phyloP scores from a whole-genome alignment of 352 stramenopile species.

The Phytophthora rubi region DNA sequence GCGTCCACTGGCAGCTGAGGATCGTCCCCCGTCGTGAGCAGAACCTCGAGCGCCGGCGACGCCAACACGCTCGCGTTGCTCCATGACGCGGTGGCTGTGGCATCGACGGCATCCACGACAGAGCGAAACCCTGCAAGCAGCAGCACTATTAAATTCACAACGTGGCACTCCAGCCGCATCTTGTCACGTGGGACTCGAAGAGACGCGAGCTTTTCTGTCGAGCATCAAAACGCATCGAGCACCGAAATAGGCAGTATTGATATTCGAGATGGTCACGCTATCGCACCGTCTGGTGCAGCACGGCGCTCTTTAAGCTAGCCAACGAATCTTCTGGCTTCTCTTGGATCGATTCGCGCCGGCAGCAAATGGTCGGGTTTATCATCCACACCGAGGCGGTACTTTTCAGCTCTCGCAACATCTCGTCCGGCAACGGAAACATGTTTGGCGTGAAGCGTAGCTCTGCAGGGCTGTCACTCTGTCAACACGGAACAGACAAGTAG shows the following conservation, averaged over 20 bases:
- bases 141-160: constrained; percentile 9
- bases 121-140: constrained; percentile 7
- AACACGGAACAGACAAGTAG: background rate
- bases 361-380: constrained; percentile 28
- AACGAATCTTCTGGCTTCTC: constrained; percentile 22
- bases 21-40: constrained; percentile 25
- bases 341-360: constrained; percentile 1
- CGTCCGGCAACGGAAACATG: constrained; percentile 58
- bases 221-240: constrained; percentile 4
- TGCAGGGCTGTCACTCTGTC: constrained; percentile 27
- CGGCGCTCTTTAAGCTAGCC: constrained; percentile 37
- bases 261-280: constrained; percentile 3
- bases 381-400: constrained; percentile 41
- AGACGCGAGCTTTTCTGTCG: constrained; percentile 16
- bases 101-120: constrained; percentile 14
- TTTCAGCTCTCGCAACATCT: constrained; percentile 70
- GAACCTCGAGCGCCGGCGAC: constrained; percentile 24
- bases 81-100: constrained; percentile 22
- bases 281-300: constrained; percentile 20
- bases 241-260: background rate
- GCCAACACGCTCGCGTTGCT: constrained; percentile 42
- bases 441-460: constrained; percentile 67
- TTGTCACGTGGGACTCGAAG: constrained; percentile 20
- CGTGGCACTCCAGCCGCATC: constrained; percentile 9
- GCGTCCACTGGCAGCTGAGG: constrained; percentile 12